Base-by-base conservation (phyloP, 805 yeast genomes). In the Teunomyces aglyptinius region DNA sequence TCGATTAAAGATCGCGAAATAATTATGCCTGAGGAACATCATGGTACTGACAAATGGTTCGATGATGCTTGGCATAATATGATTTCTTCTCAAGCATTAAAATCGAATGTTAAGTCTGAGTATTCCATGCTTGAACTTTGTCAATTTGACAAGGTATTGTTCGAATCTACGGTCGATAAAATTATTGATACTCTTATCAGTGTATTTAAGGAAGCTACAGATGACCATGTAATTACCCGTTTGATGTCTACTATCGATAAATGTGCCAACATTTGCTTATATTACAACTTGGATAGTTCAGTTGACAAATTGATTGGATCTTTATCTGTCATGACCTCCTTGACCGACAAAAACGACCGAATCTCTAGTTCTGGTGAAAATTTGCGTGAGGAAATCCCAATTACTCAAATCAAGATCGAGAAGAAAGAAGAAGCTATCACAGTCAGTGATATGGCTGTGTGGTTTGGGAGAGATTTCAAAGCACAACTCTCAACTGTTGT, bases 11-110 rank as follows among this genome's bases (percentile, higher is more conserved):
- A 85, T 46, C 80, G 86, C 44, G 99, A 94, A 65, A 94, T 94
- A 52, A 89, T 94, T 41, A 88, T 95, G 91, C 98, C 99, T 0
- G 98, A 94, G 58, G 99, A 94, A 59, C 97, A 92, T 56, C 95
- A 89, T 61, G 94, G 92, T 12, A 88, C 90, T 8, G 87, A 89
- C 16, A 89, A 86, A 60, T 86, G 96, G 83, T 92, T 91, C 65
- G 97, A 91, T 60, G 92, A 87, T 58, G 75, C 71, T 26, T 87
- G 96, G 96, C 83, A 84, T 54, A 82, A 85, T 48, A 63, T 86
- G 49, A 78, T 87, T 36, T 74, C 79, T 1, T 75, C 78, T 22
- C 79, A 75, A 49, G 50, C 67, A 68, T 16, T 62, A 68, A 60
- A 63, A 40, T 49, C 58, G 6, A 43, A 18, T 12, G 35, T 28